Base-by-base conservation (phyloP, 495 filamentous ascomycete genomes). In the Sordaria brevicollis region DNA sequence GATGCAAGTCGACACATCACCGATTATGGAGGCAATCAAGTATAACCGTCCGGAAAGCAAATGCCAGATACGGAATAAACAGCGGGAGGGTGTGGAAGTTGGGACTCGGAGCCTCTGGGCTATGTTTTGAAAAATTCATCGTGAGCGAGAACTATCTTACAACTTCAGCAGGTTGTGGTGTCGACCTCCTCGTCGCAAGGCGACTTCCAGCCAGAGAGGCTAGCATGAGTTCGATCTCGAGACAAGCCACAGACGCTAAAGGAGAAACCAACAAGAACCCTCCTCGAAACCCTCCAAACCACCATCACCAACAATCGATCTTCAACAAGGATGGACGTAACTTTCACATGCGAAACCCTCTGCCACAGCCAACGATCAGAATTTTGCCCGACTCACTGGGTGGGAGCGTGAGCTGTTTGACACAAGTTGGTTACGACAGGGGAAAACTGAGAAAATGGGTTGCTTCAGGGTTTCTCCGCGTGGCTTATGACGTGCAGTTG, bases 21-120 rank as follows among this genome's bases (percentile, higher is more conserved):
- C 25, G 29, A 6, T 62, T 31, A 6, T 62, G 49, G 49, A 31
- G 49, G 49, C 21, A 15, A 15, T 57, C 21, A 57, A 29, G 49
- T 25, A 57, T 57, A 25, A 9, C 43, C 21, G 43, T 13, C 43
- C 43, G 43, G 10, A 54, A 11, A 62, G 11, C 49, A 17, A 62
- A 13, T 13, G 7, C 83, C 83, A 5, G 82, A 83, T 75, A 84
- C 83, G 29, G 77, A 77, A 74, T 86, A 86, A 17, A 72, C 78
- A 39, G 78, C 39, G 86, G 72, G 19, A 81, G 72, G 36, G 77
- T 74, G 83, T 90, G 90, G 78, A 90, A 90, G 81, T 87, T 87
- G 78, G 89, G 68, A 36, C 43, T 78, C 74, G 9, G 74, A 72
- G 13, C 33, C 73, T 70, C 73, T 13, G 49, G 49, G 49, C 49